Evolutionary conservation across 257 asterid species (phyloP).

Genomic region (Solanum rostratum): DNA sequence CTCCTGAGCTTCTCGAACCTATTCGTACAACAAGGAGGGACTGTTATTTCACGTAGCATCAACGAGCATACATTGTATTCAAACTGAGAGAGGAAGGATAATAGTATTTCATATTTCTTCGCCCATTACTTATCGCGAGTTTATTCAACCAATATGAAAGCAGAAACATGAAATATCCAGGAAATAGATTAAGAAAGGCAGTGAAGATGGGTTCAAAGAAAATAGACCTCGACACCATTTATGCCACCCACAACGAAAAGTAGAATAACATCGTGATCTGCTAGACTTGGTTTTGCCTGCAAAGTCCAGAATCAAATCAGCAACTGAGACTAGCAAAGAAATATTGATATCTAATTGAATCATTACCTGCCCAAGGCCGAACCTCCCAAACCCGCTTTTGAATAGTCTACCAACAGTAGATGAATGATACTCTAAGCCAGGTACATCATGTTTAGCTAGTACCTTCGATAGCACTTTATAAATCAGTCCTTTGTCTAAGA

Average conservation of each 20-base stretch:
- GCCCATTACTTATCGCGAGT: background rate
- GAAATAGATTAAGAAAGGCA: background rate
- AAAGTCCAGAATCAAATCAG: slow-evolving; percentile 1
- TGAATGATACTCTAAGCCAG: slow-evolving; percentile 87
- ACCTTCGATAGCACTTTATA: slow-evolving; percentile 49
- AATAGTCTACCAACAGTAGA: slow-evolving; percentile 93
- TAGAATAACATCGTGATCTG: slow-evolving; percentile 69
- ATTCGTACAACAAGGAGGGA: background rate
- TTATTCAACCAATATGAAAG: background rate
- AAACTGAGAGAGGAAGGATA: background rate
- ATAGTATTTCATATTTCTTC: background rate
- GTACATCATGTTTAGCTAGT: slow-evolving; percentile 54
- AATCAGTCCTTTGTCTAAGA: slow-evolving; percentile 62
- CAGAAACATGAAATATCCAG: background rate
- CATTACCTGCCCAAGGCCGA: slow-evolving; percentile 95
- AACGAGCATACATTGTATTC: background rate
- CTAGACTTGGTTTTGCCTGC: slow-evolving; percentile 88
- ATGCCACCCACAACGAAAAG: slow-evolving; percentile 85
- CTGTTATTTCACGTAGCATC: background rate
- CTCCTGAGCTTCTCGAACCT: slow-evolving; percentile 85
- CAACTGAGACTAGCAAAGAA: background rate
- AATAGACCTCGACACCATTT: slow-evolving; percentile 78
- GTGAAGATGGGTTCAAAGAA: background rate
- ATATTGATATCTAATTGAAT: background rate
- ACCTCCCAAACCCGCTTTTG: slow-evolving; percentile 92